phyloP scores from a whole-genome alignment of 1,284 basidiomycete species.

The Ganoderma lucidum region DNA sequence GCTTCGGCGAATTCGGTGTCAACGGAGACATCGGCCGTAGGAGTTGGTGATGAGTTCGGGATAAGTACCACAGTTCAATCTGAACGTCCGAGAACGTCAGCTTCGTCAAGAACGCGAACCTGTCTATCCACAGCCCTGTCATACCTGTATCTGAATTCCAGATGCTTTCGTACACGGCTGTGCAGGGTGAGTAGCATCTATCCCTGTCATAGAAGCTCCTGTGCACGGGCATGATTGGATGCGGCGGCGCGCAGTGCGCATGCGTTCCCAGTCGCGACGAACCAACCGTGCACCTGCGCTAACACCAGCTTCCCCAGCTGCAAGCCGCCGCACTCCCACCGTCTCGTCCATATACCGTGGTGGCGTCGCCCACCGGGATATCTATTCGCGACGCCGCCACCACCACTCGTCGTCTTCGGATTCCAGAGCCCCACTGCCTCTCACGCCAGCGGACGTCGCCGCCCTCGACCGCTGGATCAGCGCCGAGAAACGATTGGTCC shows the following conservation, averaged over 20 bases:
- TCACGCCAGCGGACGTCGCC: constrained; percentile 27
- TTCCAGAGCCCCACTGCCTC: constrained; percentile 21
- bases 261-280: constrained; percentile 24
- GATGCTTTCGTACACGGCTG: constrained; percentile 24
- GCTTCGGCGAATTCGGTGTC: constrained; percentile 23
- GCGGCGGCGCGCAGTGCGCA: constrained; percentile 9
- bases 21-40: constrained; percentile 5
- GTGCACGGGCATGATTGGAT: constrained; percentile 11
- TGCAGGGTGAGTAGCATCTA: constrained; percentile 22
- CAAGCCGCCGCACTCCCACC: constrained; percentile 29
- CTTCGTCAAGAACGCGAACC: not conserved
- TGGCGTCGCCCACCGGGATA: constrained; percentile 25
- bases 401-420: constrained; percentile 27
- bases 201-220: constrained; percentile 6
- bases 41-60: constrained; percentile 10
- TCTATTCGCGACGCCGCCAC: constrained; percentile 27
- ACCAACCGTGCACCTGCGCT: constrained; percentile 15
- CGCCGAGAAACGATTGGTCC: constrained; percentile 49
- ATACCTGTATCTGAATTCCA: constrained; percentile 25
- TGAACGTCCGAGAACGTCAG: constrained; percentile 6
- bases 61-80: constrained; percentile 13
- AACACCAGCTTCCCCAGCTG: constrained; percentile 26
- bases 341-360: constrained; percentile 19
- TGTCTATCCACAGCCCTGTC: constrained; percentile 15
- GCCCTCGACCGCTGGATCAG: constrained; percentile 61